Conservation (phyloP, 805 yeast species). For the Zygoascus bituminiphila region DNA sequence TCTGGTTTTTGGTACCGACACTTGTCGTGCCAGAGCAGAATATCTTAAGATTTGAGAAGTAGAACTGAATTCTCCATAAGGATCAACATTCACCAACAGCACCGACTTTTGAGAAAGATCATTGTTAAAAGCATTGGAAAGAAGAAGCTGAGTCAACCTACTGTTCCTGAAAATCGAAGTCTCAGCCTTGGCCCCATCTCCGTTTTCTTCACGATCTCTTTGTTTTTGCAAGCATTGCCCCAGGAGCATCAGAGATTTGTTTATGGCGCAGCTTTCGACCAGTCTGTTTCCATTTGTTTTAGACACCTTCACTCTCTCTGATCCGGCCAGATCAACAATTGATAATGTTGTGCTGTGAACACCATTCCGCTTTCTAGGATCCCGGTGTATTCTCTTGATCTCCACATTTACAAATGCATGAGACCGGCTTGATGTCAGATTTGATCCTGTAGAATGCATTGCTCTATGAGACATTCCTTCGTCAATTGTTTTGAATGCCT, state of each 20-base stretch:
- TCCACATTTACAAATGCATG: conserved; percentile 44
- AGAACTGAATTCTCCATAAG: conserved; percentile 32
- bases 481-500: conserved; percentile 33
- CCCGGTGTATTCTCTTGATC: conserved; percentile 22
- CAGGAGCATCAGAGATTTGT: conserved; percentile 41
- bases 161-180: conserved; percentile 40
- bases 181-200: conserved; percentile 27
- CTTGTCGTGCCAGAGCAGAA: conserved; percentile 24
- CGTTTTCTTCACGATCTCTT: conserved; percentile 23
- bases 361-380: conserved; percentile 6
- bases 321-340: conserved; percentile 46
- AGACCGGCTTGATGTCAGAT: conserved; percentile 40
- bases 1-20: conserved; percentile 15
- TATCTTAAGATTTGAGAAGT: conserved; percentile 27
- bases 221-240: conserved; percentile 42
- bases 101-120: conserved; percentile 26
- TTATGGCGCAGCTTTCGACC: conserved; percentile 42
- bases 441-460: conserved; percentile 37
- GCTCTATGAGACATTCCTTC: conserved; percentile 35
- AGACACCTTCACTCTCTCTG: conserved; percentile 42
- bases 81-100: conserved; percentile 34
- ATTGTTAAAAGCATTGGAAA: conserved; percentile 36
- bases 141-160: conserved; percentile 41
- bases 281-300: conserved; percentile 38
- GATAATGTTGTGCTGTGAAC: conserved; percentile 33